A percentile compares a stretch with the other conserved stretches of the same genome.
phyloP scores from a whole-genome alignment of 768 basidiomycete genomes.

The Panaeolus papilionaceus region DNA sequence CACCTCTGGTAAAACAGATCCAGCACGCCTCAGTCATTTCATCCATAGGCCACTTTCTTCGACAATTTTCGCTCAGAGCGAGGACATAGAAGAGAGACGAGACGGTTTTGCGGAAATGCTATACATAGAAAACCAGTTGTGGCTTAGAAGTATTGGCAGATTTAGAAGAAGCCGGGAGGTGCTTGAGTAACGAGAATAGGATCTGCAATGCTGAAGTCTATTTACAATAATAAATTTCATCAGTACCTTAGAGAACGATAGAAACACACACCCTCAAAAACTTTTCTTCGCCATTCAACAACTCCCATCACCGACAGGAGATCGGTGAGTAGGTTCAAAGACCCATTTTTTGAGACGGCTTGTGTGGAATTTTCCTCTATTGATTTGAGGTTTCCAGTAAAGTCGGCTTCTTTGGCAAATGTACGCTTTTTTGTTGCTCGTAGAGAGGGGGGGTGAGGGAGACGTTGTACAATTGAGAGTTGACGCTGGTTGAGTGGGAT shows the following conservation, averaged over 20 bases:
- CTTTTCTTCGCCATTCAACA: constrained; percentile 82
- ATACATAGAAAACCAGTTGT: constrained; percentile 70
- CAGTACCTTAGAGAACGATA: too few relatives aligned
- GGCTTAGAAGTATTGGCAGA: constrained; percentile 38
- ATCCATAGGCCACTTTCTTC: constrained; percentile 35
- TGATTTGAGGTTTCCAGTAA: constrained; percentile 39
- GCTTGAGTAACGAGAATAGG: constrained; percentile 76
- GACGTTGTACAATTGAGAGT: constrained; percentile 9
- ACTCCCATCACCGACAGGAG: constrained; percentile 64
- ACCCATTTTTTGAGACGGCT: constrained; percentile 58
- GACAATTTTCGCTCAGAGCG: constrained; percentile 42
- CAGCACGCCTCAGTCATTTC: constrained; percentile 64
- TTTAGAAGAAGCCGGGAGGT: constrained; percentile 72
- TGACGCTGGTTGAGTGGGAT: neutral
- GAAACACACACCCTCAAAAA: constrained; percentile 64
- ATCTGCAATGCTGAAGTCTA: constrained; percentile 79
- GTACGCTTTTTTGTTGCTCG: constrained; percentile 63
- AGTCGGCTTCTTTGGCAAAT: constrained; percentile 37
- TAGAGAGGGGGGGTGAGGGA: constrained; percentile 45
- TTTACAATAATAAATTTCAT: constrained; percentile 7
- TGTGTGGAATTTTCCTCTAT: constrained; percentile 63
- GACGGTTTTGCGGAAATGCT: constrained; percentile 71
- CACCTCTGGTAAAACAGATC: constrained; percentile 71
- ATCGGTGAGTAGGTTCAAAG: constrained; percentile 81
- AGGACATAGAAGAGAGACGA: constrained; percentile 63